Conservation (phyloP, 306 rosid species). For the Vigna unguiculata region DNA sequence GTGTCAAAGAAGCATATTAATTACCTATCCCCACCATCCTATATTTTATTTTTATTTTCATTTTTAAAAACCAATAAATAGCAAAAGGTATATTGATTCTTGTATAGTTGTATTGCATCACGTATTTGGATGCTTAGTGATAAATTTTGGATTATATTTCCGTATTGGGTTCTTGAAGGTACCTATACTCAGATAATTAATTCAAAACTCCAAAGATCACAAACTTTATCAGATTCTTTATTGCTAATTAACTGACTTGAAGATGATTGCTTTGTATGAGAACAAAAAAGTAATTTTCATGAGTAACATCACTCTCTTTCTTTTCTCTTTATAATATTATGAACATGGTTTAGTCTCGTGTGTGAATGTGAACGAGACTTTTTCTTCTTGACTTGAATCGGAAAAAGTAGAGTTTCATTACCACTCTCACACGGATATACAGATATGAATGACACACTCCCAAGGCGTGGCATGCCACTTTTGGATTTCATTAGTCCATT, state of each 20-base stretch:
- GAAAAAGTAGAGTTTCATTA: slow-evolving; percentile 9
- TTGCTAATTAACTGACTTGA: slow-evolving; percentile 25
- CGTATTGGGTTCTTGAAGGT: slow-evolving; percentile 27
- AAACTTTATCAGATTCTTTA: slow-evolving; percentile 34
- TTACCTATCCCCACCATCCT: not conserved
- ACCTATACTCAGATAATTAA: slow-evolving; percentile 15
- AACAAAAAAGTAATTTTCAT: slow-evolving; percentile 11
- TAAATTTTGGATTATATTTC: slow-evolving; percentile 36
- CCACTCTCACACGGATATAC: slow-evolving; percentile 31
- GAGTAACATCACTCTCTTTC: not conserved
- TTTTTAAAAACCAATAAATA: not conserved
- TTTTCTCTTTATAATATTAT: slow-evolving; percentile 23
- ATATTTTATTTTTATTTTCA: not conserved
- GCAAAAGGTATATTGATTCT: not conserved
- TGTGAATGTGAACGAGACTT: slow-evolving; percentile 27
- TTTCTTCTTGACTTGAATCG: not conserved
- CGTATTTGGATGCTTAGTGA: slow-evolving; percentile 34
- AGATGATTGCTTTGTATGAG: slow-evolving; percentile 17
- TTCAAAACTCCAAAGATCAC: slow-evolving; percentile 37
- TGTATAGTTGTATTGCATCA: not conserved
- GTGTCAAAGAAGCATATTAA: slow-evolving; percentile 1
- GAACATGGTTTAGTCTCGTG: slow-evolving; percentile 27
- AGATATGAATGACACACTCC: slow-evolving; percentile 36
- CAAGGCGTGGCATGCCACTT: slow-evolving; percentile 39
- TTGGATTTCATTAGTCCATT: slow-evolving; percentile 25